Evolutionary conservation across 371 early-diverging fungal genomes (phyloP).

Genomic region (Mortierella sp.): DNA sequence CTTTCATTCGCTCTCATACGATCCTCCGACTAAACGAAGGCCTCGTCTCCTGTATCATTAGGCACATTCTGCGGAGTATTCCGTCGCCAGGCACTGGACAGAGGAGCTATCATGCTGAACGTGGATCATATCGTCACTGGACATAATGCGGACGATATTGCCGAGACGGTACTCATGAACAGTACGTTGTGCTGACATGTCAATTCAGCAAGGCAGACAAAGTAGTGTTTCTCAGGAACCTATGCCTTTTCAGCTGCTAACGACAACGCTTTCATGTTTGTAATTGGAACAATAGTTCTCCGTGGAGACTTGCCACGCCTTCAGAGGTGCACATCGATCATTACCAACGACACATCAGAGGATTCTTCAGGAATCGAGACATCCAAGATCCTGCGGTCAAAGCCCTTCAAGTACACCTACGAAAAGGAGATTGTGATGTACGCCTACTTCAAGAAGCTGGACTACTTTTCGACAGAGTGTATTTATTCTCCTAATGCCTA

Average conservation of each 20-base stretch:
- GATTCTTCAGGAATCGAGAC: conserved; percentile 67
- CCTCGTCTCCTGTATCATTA: conserved; percentile 6
- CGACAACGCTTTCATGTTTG: neutral
- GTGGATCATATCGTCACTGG: conserved; percentile 99
- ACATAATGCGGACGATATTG: conserved; percentile 99
- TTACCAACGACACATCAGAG: conserved; percentile 69
- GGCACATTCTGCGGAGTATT: conserved; percentile 99
- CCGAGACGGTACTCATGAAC: conserved; percentile 99
- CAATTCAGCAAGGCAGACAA: neutral
- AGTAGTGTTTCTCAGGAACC: neutral
- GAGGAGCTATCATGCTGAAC: conserved; percentile 93
- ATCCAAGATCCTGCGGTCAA: conserved; percentile 85
- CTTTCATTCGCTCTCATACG: neutral
- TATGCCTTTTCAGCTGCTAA: neutral
- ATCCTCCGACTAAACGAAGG: neutral
- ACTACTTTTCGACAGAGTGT: conserved; percentile 99
- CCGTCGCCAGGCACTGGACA: conserved; percentile 98
- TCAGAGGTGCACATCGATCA: conserved; percentile 94
- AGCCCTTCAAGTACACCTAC: conserved; percentile 99
- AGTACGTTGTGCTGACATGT: conserved; percentile 64
- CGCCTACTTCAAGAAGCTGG: conserved; percentile 98
- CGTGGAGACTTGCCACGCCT: conserved; percentile 98
- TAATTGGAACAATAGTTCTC: conserved; percentile 74
- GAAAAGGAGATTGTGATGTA: conserved; percentile 99
- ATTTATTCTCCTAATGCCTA: conserved; percentile 99